A percentile compares a stretch with the other conserved stretches of the same genome.
These are phyloP conservation scores for Ilyonectria sp. DNA, from an alignment of 2,329 filamentous ascomycete genomes.

Conservation along the genomic window DNA sequence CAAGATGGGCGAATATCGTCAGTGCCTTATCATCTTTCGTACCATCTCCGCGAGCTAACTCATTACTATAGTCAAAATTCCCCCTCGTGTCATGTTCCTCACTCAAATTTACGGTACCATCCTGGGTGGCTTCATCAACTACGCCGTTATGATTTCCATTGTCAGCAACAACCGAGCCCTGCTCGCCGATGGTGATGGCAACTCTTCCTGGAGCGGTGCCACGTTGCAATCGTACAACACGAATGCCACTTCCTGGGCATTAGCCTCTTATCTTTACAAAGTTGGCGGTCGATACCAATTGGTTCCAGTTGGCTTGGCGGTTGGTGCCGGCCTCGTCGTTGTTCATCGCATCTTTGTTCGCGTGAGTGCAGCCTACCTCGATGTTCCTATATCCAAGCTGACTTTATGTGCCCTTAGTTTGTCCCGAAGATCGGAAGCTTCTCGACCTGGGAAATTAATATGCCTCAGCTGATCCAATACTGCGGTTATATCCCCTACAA, in stretches of 20 bases:
- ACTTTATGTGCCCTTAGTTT: slow-evolving; percentile 52
- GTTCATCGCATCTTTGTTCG: slow-evolving; percentile 60
- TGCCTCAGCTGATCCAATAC: slow-evolving; percentile 69
- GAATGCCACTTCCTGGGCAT: slow-evolving; percentile 64
- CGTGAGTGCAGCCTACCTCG: slow-evolving; percentile 48
- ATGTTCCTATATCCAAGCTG: not conserved
- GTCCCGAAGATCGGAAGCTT: slow-evolving; percentile 62
- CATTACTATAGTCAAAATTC: slow-evolving; percentile 64
- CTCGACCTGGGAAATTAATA: slow-evolving; percentile 61
- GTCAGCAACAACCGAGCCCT: slow-evolving; percentile 64
- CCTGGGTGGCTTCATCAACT: slow-evolving; percentile 68
- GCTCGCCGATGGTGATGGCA: slow-evolving; percentile 61
- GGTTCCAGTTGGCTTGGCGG: slow-evolving; percentile 65
- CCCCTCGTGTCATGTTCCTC: slow-evolving; percentile 68
- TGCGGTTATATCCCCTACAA: slow-evolving; percentile 70
- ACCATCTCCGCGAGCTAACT: slow-evolving; percentile 35
- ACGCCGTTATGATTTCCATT: slow-evolving; percentile 70
- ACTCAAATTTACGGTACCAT: slow-evolving; percentile 71
- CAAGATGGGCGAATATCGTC: slow-evolving; percentile 73
- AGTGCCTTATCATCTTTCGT: slow-evolving; percentile 32
- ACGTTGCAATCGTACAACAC: slow-evolving; percentile 65
- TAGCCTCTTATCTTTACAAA: slow-evolving; percentile 69
- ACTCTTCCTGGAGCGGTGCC: slow-evolving; percentile 67
- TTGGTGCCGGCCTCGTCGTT: slow-evolving; percentile 62
- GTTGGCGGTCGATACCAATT: slow-evolving; percentile 59